Base-by-base conservation (phyloP, 306 rosid genomes). In the Hippophae rhamnoides region DNA sequence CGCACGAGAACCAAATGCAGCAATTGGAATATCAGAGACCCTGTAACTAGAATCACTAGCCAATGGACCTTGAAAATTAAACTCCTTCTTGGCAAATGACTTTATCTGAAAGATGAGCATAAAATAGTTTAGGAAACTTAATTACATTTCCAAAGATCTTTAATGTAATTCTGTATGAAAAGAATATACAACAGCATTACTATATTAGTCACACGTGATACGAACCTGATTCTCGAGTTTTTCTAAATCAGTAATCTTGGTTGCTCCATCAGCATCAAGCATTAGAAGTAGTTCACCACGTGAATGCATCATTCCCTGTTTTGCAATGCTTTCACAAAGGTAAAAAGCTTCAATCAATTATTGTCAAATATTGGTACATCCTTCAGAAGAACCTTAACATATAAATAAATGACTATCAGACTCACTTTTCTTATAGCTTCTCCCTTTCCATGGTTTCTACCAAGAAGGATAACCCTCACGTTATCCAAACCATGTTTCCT, bases 401-500 rank as follows among this genome's bases (percentile, higher is more conserved):
- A 51, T 44, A 65, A 59, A 66, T 27, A 49, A 46, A 66, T 50
- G 64, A 70, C 59, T 80, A 64, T 61, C 71, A 43, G 66, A 85
- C 97, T 87, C 94, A 90, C 97, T 90, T 90, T 90, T 85, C 97
- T 77, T 61, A 90, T 87, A 70, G 97, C 97, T 76, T 90, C 97
- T 68, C 97, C 97, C 76, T 87, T 90, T 50, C 97, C 97, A 65
- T 83, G 89, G 76, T 90, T 90, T 74, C 75, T 83, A 57, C 97
- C 96, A 26, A 90, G 96, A 76, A 83, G 95, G 48, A 90, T 87
- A 73, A 90, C 72, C 79, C 97, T 81, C 66, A 87, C 86, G 57
- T 74, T 87, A 63, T 87, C 96, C 31, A 85, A 87, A 25, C 84
- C 72, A 67, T 82, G 85, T 72, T 81, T 90, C 84, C 64, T 87